Base-by-base conservation (phyloP, 768 basidiomycete species). In the Russula dissimulans region DNA sequence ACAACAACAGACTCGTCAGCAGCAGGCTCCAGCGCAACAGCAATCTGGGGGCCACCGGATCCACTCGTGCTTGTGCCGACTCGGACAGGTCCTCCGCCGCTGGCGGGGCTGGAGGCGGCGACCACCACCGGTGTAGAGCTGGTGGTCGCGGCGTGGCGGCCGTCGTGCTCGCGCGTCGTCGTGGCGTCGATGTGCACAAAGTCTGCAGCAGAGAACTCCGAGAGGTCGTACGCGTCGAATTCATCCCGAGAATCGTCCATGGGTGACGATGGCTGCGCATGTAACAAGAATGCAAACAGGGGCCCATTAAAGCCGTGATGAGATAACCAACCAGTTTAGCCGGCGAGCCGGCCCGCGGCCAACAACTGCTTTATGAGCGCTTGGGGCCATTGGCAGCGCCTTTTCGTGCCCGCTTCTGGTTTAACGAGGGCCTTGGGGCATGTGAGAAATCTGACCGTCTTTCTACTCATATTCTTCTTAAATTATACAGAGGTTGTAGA, bases 201-300 rank as follows among this genome's bases (percentile, higher is more conserved):
- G 61, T 65, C 64, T 36, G 51, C 49, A 11, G 53, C 32, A 38
- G 65, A 45, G 54, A 64, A 65, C 36, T 64, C 65, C 10, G 63
- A 66, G 34, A 65, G 61, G 49, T 66, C 63, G 63, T 64, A 66
- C 53, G 56, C 49, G 45, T 65, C 63, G 31, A 57, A 66, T 39
- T 66, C 63, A 17, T 64, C 65, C 8, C n/a, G 11, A 46, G 10
- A 26, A 44, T 51, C 17, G 49, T 18, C 56, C 61, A 62, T 61
- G 44, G 10, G 8, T 15, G 52, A 29, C 47, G 55, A 51, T 41
- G 18, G n/a, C 43, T 18, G 41, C 14, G 34, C 59, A 46, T 55
- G 17, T 22, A 14, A 14, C 22, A 26, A 26, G 22, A 26, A 26
- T 26, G 22, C 22, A 26, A 26, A 26, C 22, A 26, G 22, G 22